Evolutionary conservation across 2,329 filamentous ascomycete genomes (phyloP).

Genomic region (Aspergillus cejpii): DNA sequence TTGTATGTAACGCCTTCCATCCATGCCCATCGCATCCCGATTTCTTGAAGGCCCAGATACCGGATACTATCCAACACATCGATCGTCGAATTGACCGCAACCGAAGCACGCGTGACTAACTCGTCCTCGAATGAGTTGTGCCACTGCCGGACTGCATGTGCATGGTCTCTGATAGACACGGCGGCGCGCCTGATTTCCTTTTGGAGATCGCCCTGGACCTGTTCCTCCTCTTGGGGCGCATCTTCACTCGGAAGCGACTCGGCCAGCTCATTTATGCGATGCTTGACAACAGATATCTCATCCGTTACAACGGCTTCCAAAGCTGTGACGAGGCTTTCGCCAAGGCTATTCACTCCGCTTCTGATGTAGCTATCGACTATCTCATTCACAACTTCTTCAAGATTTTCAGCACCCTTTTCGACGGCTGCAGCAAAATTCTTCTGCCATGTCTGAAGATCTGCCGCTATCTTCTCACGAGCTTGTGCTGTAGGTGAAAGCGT

Average conservation of each 20-base stretch:
- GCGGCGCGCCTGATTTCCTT: slow-evolving; percentile 60
- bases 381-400: slow-evolving; percentile 57
- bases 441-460: slow-evolving; percentile 80
- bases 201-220: slow-evolving; percentile 48
- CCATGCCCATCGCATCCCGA: slow-evolving; percentile 91
- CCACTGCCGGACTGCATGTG: slow-evolving; percentile 71
- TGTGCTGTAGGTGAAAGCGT: slow-evolving; percentile 42
- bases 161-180: slow-evolving; percentile 65
- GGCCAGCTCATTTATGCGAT: slow-evolving; percentile 54
- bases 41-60: slow-evolving; percentile 78
- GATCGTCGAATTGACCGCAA: slow-evolving; percentile 72
- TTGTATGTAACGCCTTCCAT: slow-evolving; percentile 94
- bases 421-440: slow-evolving; percentile 78
- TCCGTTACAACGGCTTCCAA: slow-evolving; percentile 61
- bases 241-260: slow-evolving; percentile 53
- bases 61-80: slow-evolving; percentile 75
- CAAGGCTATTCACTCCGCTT: slow-evolving; percentile 49
- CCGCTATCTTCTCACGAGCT: slow-evolving; percentile 59
- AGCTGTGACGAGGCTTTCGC: slow-evolving; percentile 52
- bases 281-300: slow-evolving; percentile 60
- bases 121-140: slow-evolving; percentile 64
- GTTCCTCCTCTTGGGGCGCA: slow-evolving; percentile 46
- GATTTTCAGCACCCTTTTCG: slow-evolving; percentile 69
- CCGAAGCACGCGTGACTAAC: slow-evolving; percentile 60
- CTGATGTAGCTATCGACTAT: slow-evolving; percentile 68